A percentile compares a stretch with the other conserved stretches of the same genome.
These are phyloP conservation scores for Tetracladium maxilliforme DNA, from an alignment of 2,329 filamentous ascomycete genomes.

Conservation along the genomic window DNA sequence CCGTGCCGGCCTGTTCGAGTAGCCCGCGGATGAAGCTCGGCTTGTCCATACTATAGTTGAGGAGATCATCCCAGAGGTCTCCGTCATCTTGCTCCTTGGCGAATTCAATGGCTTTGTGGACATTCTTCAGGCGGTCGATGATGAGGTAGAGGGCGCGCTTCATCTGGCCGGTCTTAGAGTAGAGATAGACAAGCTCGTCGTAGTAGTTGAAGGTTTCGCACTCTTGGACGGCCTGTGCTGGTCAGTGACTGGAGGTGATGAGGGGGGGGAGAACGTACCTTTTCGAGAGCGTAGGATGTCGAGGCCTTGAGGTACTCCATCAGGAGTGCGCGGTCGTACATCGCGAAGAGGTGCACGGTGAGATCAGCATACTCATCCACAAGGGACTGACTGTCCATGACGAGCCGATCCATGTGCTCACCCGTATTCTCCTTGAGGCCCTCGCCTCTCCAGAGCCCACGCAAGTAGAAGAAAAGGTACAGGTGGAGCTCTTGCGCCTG, in stretches of 20 bases:
- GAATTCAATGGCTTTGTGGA: constrained; percentile 85
- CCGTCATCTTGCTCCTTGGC: constrained; percentile 86
- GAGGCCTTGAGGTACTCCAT: constrained; percentile 80
- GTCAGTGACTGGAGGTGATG: constrained; percentile 5
- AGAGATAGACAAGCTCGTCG: constrained; percentile 85
- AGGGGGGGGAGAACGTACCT: constrained; percentile 20
- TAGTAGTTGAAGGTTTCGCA: constrained; percentile 74
- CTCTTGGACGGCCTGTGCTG: constrained; percentile 45
- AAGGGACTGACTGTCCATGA: constrained; percentile 47
- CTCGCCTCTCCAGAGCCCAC: constrained; percentile 70
- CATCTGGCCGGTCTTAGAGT: constrained; percentile 89
- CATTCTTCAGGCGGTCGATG: constrained; percentile 82
- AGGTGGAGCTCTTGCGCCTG: constrained; percentile 49
- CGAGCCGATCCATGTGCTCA: constrained; percentile 38
- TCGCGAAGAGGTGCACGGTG: constrained; percentile 73
- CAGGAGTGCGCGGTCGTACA: constrained; percentile 64
- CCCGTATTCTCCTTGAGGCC: constrained; percentile 38
- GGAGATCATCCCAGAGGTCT: constrained; percentile 86
- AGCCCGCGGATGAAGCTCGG: constrained; percentile 85
- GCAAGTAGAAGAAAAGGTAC: constrained; percentile 87
- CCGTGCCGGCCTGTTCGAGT: constrained; percentile 84
- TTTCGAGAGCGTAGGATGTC: constrained; percentile 79
- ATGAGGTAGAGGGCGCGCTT: constrained; percentile 87
- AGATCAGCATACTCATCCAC: constrained; percentile 81
- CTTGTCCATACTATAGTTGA: constrained; percentile 96